phyloP scores from a whole-genome alignment of 768 basidiomycete genomes.

The Termitomyces sp. region DNA sequence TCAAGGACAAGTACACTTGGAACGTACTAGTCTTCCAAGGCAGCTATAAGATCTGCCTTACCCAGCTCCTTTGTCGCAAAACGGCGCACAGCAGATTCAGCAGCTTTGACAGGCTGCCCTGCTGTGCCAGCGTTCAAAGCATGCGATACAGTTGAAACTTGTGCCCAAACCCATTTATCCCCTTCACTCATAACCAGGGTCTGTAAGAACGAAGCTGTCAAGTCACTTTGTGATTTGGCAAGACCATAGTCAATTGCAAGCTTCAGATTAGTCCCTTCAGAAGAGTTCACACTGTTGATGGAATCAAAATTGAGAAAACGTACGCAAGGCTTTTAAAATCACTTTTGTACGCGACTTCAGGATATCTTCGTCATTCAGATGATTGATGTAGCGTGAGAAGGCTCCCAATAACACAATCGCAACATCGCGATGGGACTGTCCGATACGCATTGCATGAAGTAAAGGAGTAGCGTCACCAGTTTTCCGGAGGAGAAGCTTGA shows the following conservation, averaged over 20 bases:
- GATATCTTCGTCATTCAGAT: slow-evolving; percentile 79
- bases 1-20: not conserved
- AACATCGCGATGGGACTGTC: slow-evolving; percentile 70
- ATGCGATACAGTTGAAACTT: slow-evolving; percentile 61
- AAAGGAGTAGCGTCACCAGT: slow-evolving; percentile 85
- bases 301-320: slow-evolving; percentile 16
- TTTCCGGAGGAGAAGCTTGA: slow-evolving; percentile 74
- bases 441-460: slow-evolving; percentile 84
- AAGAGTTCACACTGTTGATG: not conserved
- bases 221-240: slow-evolving; percentile 71
- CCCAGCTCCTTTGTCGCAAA: slow-evolving; percentile 87
- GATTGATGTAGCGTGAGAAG: slow-evolving; percentile 88
- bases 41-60: slow-evolving; percentile 70
- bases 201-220: slow-evolving; percentile 91
- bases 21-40: slow-evolving; percentile 86
- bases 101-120: slow-evolving; percentile 71
- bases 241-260: slow-evolving; percentile 89
- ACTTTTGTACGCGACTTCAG: slow-evolving; percentile 60
- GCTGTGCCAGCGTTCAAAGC: slow-evolving; percentile 63
- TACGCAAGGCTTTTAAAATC: slow-evolving; percentile 76
- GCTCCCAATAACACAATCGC: slow-evolving; percentile 87
- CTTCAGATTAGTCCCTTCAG: slow-evolving; percentile 71
- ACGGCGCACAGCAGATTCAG: slow-evolving; percentile 70
- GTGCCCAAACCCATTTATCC: slow-evolving; percentile 78
- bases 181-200: slow-evolving; percentile 97